Conservation (phyloP, 1,139 yeast genomes). For the Yamadazyma sp. region DNA sequence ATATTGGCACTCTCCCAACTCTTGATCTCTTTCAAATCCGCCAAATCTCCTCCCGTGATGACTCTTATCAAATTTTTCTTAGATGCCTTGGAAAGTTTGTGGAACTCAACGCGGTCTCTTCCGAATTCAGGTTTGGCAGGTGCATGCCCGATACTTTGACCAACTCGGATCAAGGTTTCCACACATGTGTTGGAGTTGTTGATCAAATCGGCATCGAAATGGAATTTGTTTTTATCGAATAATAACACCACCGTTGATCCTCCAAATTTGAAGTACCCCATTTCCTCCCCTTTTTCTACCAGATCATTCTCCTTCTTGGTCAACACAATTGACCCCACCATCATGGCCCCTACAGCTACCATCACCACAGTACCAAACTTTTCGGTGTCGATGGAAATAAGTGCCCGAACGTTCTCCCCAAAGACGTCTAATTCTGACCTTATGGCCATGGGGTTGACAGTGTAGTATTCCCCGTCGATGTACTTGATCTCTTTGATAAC, state of each 20-base stretch:
- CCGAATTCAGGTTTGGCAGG: conserved; percentile 49
- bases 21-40: conserved; percentile 28
- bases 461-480: conserved; percentile 88
- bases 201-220: conserved; percentile 72
- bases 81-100: conserved; percentile 47
- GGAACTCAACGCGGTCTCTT: conserved; percentile 48
- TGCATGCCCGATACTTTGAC: conserved; percentile 87
- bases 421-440: conserved; percentile 85
- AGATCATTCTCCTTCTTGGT: conserved; percentile 63
- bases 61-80: conserved; percentile 58
- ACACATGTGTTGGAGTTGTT: conserved; percentile 66
- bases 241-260: conserved; percentile 82
- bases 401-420: conserved; percentile 83
- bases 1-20: conserved; percentile 41
- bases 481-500: conserved; percentile 59
- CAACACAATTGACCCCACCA: conserved; percentile 89
- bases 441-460: conserved; percentile 97
- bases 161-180: conserved; percentile 85
- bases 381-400: conserved; percentile 73
- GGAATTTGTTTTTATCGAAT: conserved; percentile 32
- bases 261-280: conserved; percentile 95
- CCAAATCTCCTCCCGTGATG: conserved; percentile 56
- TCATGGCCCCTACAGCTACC: conserved; percentile 95
- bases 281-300: conserved; percentile 72
- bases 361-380: conserved; percentile 75